Base-by-base conservation (phyloP, 2,329 filamentous ascomycete genomes). In the Epichloe festucae region DNA sequence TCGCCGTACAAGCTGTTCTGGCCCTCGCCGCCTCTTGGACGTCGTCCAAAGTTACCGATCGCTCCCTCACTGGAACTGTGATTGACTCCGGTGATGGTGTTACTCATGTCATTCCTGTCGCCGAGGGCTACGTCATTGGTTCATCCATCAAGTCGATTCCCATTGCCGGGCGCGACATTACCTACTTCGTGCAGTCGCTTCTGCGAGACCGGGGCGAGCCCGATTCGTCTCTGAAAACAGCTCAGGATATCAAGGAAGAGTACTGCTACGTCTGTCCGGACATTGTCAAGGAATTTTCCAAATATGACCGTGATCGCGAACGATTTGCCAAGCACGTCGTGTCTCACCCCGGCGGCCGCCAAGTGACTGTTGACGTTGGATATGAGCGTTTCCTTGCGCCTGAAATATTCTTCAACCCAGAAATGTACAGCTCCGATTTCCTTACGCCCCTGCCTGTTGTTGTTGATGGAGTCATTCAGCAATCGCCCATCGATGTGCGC, bases 321-420 rank as follows among this genome's bases (percentile, higher is more conserved):
- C 83, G 89, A 46, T 95, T 98, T 72, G 78, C 85, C 61, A 89
- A 95, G 72, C 90, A 98, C 70, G 82, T 85, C 19, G 89, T 96
- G 53, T 82, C 81, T 52, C 84, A 93, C 54, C 85, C 89, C 27
- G 91, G 90, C 60, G 93, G 93, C 56, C 85, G 87, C 60, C 83
- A 87, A 60, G 84, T 91, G 21, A 79, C 76, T 2, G 89, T 98
- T 46, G 94, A 98, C 62, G 87, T 98, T 50, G 93, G 93, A 50
- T 98, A 97, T 72, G 93, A 98, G 70, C 87, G 93, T 36, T 98
- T 98, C 78, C 77, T 98, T 54, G 93, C 93, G 2, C 94, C 94
- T 23, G 93, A 98, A 70, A 98, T 98, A 65, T 98, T 98, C 73
- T 98, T 98, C 81, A 98, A 98, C 72, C 93, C 93, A 34, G 93